Percentiles rank a stretch among this genome's conserved stretches.
Conservation (phyloP, 768 basidiomycete genomes). For the Porphyrellus cyaneotinctus region DNA sequence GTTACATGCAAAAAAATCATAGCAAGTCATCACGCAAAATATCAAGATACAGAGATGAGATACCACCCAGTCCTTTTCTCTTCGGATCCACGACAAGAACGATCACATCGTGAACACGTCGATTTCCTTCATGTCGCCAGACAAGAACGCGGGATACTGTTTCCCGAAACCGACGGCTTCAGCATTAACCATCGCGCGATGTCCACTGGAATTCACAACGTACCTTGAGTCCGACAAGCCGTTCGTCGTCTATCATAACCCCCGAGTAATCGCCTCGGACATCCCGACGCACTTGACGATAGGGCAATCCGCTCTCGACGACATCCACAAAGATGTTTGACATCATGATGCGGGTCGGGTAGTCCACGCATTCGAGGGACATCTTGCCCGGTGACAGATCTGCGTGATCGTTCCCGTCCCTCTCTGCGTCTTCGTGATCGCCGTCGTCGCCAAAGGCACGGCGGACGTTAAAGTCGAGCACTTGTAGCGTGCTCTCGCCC, state of each 20-base stretch:
- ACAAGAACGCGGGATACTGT: conserved; percentile 26
- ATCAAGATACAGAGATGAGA: background rate
- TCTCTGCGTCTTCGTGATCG: background rate
- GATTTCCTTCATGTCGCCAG: conserved; percentile 31
- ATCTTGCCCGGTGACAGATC: background rate
- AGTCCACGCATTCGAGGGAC: conserved; percentile 2
- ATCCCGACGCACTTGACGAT: conserved; percentile 24
- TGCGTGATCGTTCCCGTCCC: background rate
- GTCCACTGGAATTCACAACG: no score
- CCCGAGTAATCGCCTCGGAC: conserved; percentile 32
- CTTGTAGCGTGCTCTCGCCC: conserved; percentile 12
- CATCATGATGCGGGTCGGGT: conserved; percentile 8
- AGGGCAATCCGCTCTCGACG: conserved; percentile 32
- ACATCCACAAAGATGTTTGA: conserved; percentile 22
- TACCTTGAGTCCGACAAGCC: conserved; percentile 40
- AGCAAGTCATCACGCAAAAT: background rate
- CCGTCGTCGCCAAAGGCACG: background rate
- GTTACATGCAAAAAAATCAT: background rate
- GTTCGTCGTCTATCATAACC: conserved; percentile 41
- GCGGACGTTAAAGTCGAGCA: conserved; percentile 33
- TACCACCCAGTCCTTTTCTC: no score
- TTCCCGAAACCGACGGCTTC: background rate
- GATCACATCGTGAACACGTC: conserved; percentile 33
- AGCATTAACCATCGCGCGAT: no score
- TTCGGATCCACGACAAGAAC: background rate